These are phyloP conservation scores for Kalmusia sp. DNA, from an alignment of 2,329 filamentous ascomycete genomes.

Conservation along the genomic window DNA sequence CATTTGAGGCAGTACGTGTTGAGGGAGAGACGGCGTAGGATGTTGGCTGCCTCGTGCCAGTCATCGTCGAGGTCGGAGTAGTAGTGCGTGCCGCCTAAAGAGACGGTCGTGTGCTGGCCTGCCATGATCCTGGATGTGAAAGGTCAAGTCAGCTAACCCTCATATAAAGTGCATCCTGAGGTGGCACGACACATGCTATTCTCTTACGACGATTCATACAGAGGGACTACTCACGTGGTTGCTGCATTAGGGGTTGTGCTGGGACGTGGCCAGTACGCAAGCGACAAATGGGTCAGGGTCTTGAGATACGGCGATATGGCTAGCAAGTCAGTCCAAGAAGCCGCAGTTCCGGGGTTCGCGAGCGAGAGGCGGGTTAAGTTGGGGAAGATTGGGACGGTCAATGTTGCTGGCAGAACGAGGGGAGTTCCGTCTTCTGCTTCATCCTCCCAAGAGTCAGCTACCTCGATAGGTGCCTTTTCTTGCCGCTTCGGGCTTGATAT, in stretches of 20 bases:
- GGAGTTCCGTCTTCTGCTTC: conserved; percentile 30
- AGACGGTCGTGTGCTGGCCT: conserved; percentile 50
- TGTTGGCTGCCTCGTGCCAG: conserved; percentile 62
- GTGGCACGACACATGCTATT: too few species aligned
- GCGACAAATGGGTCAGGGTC: conserved; percentile 67
- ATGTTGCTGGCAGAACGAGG: conserved; percentile 18
- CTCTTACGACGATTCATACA: too few species aligned
- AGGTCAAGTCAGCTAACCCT: too few species aligned
- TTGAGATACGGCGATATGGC: conserved; percentile 59
- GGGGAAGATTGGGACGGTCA: conserved; percentile 51
- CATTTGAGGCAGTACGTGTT: conserved; percentile 66
- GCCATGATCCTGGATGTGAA: too few species aligned
- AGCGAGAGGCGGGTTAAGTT: conserved; percentile 66
- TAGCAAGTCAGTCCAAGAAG: conserved; percentile 64
- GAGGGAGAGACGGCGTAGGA: conserved; percentile 63
- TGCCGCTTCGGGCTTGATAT: conserved; percentile 20
- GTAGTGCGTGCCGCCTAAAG: conserved; percentile 59
- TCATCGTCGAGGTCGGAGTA: conserved; percentile 63
- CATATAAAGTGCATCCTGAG: too few species aligned
- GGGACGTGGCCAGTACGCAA: conserved; percentile 68
- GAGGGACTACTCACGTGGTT: too few species aligned
- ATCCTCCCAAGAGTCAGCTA: conserved; percentile 58
- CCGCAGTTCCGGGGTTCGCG: conserved; percentile 56
- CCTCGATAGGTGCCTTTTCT: conserved; percentile 15
- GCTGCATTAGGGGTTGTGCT: conserved; percentile 62